Evolutionary conservation across 1,284 basidiomycete species (phyloP), one percentile per base, ranked within the genome.

Genomic region (Thelephora terrestris): DNA sequence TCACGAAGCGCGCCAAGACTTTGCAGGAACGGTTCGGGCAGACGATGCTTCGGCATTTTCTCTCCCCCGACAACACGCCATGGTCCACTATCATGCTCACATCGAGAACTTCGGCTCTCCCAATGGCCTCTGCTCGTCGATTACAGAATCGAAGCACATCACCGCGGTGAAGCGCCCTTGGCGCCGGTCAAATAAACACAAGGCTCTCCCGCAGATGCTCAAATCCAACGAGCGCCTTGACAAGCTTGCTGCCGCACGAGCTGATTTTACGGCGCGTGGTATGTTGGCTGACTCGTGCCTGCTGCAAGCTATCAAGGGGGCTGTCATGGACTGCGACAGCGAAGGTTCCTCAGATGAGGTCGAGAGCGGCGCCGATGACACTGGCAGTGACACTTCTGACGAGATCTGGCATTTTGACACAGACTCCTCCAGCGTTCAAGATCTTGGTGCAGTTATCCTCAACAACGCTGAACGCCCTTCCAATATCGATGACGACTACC

Each of bases 101-200:
- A 61, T 61, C 37, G 17, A 43, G 4, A 27, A 44, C 0, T 59
- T 57, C 39, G 59, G 57, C 0, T 46, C 59, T 0, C 58, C 54
- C 0, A 58, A 59, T 47, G 58, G 58, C 1, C 27, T 59, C 1
- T 60, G 57, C 38, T 52, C 58, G 0, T 59, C 55, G 1, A 57
- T 58, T 39, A 60, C 55, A 0, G 58, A 59, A 16, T 57, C 55
- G 0, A 53, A 54, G 46, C 58, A 60, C 27, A 58, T 69, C 44
- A 57, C 52, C n/a, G 64, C 63, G 25, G 62, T 70, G 0, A 70
- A 69, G 52, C 46, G 63, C 14, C 65, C 66, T 0, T 69, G 62
- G 59, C 52, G 62, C 1, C 55, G 57, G 0, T 67, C 63, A 0
- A 68, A 53, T 44, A 48, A 50, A 1, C 55, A 50, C 45, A 39